Percentiles rank a stretch among this genome's conserved stretches.
These are phyloP conservation scores for Leccinum angustisporum DNA, from an alignment of 1,284 basidiomycete species.

Conservation along the genomic window DNA sequence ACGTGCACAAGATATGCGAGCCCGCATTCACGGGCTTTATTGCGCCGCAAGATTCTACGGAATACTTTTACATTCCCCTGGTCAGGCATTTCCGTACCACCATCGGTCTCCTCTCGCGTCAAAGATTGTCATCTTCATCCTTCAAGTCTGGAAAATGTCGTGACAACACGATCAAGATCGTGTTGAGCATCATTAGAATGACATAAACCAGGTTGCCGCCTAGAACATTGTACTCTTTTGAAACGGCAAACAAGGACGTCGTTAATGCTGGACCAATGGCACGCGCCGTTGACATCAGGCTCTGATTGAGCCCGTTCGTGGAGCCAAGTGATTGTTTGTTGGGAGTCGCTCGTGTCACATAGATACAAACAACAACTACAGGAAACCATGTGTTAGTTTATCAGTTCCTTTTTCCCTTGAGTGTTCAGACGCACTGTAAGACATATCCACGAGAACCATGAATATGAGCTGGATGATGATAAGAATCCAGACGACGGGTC, in stretches of 20 bases:
- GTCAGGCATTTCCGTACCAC: not conserved
- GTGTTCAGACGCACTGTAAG: conserved; percentile 26
- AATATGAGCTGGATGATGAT: conserved; percentile 31
- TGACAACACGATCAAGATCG: conserved; percentile 22
- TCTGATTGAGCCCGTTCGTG: conserved; percentile 53
- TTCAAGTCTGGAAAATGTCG: conserved; percentile 21
- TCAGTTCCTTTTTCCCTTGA: not conserved
- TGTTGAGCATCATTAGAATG: conserved; percentile 26
- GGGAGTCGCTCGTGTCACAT: conserved; percentile 34
- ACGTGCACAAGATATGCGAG: not conserved
- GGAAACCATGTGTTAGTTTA: not conserved
- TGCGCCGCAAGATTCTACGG: not conserved
- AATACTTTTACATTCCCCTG: not conserved
- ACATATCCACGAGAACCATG: conserved; percentile 26
- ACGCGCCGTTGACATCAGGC: conserved; percentile 44
- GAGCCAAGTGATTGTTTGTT: conserved; percentile 42
- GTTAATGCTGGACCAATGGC: conserved; percentile 46
- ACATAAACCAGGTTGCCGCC: conserved; percentile 40
- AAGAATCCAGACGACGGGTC: conserved; percentile 30
- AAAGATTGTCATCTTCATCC: not conserved
- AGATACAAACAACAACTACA: conserved; percentile 35
- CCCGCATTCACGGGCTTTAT: not conserved
- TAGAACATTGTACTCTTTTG: conserved; percentile 33
- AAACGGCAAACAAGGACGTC: conserved; percentile 42
- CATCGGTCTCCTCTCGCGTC: not conserved